phyloP scores from a whole-genome alignment of 2,329 filamentous ascomycete genomes.

The Dissoconium aciculare region DNA sequence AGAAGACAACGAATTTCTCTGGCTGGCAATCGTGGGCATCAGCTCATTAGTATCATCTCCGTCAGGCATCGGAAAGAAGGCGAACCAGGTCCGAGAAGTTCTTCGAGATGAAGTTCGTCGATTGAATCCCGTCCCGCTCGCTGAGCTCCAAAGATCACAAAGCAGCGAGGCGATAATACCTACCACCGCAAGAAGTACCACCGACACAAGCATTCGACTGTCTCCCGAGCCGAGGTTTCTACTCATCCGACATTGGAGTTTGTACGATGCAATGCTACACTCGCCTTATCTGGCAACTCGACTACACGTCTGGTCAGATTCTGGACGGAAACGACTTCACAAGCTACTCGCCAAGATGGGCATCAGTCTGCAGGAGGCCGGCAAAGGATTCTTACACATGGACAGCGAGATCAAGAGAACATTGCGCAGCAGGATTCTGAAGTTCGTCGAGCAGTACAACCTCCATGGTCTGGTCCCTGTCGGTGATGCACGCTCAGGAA shows the following conservation, averaged over 20 bases:
- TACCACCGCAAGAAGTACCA: conserved; percentile 73
- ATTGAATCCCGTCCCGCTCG: conserved; percentile 62
- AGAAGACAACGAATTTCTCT: conserved; percentile 91
- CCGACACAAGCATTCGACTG: conserved; percentile 79
- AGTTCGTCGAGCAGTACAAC: conserved; percentile 85
- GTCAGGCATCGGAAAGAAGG: conserved; percentile 51
- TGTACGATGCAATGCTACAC: conserved; percentile 97
- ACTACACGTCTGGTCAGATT: conserved; percentile 87
- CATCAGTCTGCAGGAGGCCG: conserved; percentile 81
- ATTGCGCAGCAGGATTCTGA: conserved; percentile 68
- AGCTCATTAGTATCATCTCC: conserved; percentile 72
- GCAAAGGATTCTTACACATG: conserved; percentile 95
- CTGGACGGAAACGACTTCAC: conserved; percentile 72
- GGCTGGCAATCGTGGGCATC: conserved; percentile 87
- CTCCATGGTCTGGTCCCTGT: conserved; percentile 84
- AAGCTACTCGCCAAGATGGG: conserved; percentile 98
- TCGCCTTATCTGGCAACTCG: conserved; percentile 86
- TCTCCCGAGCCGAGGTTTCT: conserved; percentile 90
- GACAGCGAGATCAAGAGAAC: conserved; percentile 91
- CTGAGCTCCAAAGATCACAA: conserved; percentile 38
- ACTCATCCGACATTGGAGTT: conserved; percentile 85
- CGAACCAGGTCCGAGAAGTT: conserved; percentile 63
- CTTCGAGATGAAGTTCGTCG: conserved; percentile 87
- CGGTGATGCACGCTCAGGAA: conserved; percentile 49
- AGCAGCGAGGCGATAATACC: conserved; percentile 69